A percentile compares a stretch with the other conserved stretches of the same genome.
These are phyloP conservation scores for Debaryomyces prosopidis DNA, from an alignment of 805 yeast genomes.

Conservation along the genomic window DNA sequence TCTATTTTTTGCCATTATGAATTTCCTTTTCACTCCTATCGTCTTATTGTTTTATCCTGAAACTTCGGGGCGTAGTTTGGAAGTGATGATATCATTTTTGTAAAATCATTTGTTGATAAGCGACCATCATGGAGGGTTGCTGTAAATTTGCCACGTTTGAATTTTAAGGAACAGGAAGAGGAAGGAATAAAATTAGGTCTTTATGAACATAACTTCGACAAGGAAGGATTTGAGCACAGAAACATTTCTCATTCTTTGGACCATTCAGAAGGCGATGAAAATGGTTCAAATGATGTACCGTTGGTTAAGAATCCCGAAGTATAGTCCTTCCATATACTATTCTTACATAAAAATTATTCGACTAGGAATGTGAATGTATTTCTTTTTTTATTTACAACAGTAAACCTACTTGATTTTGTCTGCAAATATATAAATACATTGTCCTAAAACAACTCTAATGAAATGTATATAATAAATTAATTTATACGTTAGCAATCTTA, in stretches of 20 bases:
- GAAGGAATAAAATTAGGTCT: constrained; percentile 57
- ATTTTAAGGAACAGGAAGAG: constrained; percentile 50
- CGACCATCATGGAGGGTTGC: constrained; percentile 59
- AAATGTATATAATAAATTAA: neutral
- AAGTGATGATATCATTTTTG: constrained; percentile 59
- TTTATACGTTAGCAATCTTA: constrained; percentile 16
- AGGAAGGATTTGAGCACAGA: constrained; percentile 31
- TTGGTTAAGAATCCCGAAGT: constrained; percentile 3
- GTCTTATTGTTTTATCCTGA: constrained; percentile 66
- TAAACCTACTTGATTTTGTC: too few relatives aligned
- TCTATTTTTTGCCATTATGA: constrained; percentile 18
- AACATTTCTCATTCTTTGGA: constrained; percentile 14
- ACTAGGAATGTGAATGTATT: too few relatives aligned
- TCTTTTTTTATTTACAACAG: too few relatives aligned
- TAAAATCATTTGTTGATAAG: constrained; percentile 54
- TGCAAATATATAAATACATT: neutral
- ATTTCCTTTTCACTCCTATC: constrained; percentile 42
- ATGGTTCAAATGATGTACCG: constrained; percentile 5
- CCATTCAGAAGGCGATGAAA: neutral
- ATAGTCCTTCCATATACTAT: neutral
- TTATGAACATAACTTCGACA: constrained; percentile 37
- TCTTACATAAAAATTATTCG: neutral
- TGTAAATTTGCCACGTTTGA: constrained; percentile 52
- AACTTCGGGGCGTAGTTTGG: constrained; percentile 72
- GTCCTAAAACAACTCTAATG: neutral